Conservation (phyloP, 768 basidiomycete species). For the Myochromella boudieri region DNA sequence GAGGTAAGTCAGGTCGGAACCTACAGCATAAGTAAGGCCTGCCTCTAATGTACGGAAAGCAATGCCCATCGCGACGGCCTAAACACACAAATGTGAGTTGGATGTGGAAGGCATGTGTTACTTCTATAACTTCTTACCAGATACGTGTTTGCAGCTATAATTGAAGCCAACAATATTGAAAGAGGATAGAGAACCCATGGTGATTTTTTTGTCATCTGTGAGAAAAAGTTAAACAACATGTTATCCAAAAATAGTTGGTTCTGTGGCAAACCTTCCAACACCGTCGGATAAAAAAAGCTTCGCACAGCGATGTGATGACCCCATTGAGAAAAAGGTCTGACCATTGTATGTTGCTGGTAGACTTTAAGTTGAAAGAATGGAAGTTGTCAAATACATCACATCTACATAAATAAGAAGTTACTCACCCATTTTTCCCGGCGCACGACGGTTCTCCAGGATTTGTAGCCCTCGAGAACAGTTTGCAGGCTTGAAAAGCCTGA, state of each 20-base stretch:
- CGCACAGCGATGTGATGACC: conserved; percentile 43
- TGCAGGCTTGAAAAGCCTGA: conserved; percentile 32
- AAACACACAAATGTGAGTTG: background rate
- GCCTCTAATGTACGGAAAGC: conserved; percentile 21
- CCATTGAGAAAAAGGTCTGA: conserved; percentile 49
- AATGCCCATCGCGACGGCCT: conserved; percentile 30
- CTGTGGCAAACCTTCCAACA: conserved; percentile 55
- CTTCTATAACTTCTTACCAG: too few species aligned
- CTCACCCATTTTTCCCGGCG: conserved; percentile 33
- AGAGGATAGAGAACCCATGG: conserved; percentile 36
- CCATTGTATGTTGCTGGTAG: conserved; percentile 41
- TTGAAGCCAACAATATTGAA: conserved; percentile 28
- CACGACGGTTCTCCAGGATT: conserved; percentile 38
- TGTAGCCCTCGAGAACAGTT: conserved; percentile 40
- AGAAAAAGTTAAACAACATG: background rate
- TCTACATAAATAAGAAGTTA: conserved; percentile 1
- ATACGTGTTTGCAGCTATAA: conserved; percentile 38
- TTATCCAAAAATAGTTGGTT: too few species aligned
- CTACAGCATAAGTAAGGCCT: conserved; percentile 24
- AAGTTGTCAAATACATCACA: background rate
- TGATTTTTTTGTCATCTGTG: conserved; percentile 40
- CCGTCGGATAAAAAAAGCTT: conserved; percentile 46
- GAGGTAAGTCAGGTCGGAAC: background rate
- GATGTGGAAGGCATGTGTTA: too few species aligned
- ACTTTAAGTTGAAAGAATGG: conserved; percentile 18